Evolutionary conservation across 2,329 filamentous ascomycete species (phyloP).

Genomic region (Cadophora luteo-olivacea): DNA sequence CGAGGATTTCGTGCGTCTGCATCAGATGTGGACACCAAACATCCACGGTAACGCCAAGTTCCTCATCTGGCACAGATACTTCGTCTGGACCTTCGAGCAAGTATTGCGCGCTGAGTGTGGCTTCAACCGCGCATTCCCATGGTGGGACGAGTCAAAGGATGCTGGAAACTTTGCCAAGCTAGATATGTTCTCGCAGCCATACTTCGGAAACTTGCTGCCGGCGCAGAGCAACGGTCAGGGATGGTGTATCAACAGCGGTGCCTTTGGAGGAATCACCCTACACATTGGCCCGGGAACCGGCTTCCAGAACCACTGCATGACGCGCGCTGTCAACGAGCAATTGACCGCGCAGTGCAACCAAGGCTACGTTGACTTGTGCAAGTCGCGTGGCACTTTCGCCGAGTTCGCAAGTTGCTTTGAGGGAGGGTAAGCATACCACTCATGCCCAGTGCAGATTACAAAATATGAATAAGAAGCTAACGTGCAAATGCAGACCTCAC

Average conservation of each 20-base stretch:
- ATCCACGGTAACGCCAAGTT: constrained; percentile 30
- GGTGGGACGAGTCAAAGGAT: constrained; percentile 29
- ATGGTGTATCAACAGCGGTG: constrained; percentile 26
- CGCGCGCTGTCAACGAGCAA: constrained; percentile 19
- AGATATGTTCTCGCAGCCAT: constrained; percentile 25
- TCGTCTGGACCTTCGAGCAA: constrained; percentile 28
- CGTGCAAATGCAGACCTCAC: constrained; percentile 19
- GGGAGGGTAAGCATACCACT: constrained; percentile 22
- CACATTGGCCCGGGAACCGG: constrained; percentile 25
- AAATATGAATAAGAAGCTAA: background rate
- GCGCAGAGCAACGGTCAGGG: constrained; percentile 19
- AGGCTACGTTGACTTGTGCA: constrained; percentile 24
- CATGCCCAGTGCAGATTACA: no score
- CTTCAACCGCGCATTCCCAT: constrained; percentile 24
- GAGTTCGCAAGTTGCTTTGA: constrained; percentile 26
- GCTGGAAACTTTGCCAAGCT: constrained; percentile 23
- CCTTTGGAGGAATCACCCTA: constrained; percentile 28
- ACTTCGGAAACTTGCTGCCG: constrained; percentile 22
- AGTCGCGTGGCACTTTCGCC: constrained; percentile 23
- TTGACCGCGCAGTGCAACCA: constrained; percentile 26
- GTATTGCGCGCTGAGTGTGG: constrained; percentile 25
- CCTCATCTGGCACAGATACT: constrained; percentile 28
- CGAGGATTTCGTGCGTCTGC: constrained; percentile 28
- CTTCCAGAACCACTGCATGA: constrained; percentile 26
- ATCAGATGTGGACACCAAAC: constrained; percentile 26